These are phyloP conservation scores for Clonostachys chloroleuca DNA, from an alignment of 2,329 filamentous ascomycete species.

Conservation along the genomic window DNA sequence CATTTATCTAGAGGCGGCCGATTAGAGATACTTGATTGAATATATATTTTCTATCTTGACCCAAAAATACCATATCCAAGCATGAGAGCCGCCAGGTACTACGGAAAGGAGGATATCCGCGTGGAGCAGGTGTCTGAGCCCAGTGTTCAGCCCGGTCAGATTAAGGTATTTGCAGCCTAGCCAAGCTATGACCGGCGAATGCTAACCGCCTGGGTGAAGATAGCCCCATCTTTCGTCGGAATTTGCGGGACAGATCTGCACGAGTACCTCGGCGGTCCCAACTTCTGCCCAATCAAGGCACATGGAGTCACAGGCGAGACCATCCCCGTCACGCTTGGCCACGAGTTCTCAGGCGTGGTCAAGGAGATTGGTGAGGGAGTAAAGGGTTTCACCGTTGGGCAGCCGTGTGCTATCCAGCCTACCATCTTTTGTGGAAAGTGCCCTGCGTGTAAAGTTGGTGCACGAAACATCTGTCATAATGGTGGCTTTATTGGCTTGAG, in stretches of 20 bases:
- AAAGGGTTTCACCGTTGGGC: conserved; percentile 38
- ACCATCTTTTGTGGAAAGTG: conserved; percentile 51
- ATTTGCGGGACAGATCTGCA: conserved; percentile 27
- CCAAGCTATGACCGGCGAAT: too few species aligned
- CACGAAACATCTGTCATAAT: conserved; percentile 23
- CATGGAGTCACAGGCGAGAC: conserved; percentile 52
- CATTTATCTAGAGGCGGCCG: too few species aligned
- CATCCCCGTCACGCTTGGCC: conserved; percentile 55
- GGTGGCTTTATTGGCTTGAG: conserved; percentile 33
- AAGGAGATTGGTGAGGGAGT: conserved; percentile 48
- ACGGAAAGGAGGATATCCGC: not conserved
- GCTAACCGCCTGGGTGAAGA: not conserved
- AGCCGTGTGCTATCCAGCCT: conserved; percentile 53
- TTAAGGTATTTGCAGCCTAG: not conserved
- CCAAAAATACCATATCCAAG: not conserved
- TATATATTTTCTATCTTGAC: too few species aligned
- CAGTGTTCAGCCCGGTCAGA: not conserved
- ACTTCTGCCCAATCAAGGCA: conserved; percentile 25
- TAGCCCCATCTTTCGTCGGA: conserved; percentile 8
- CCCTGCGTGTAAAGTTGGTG: conserved; percentile 41
- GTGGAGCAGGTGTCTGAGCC: not conserved
- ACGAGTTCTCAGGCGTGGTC: conserved; percentile 60
- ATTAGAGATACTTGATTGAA: too few species aligned
- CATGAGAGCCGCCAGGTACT: not conserved
- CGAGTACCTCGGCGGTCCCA: conserved; percentile 21